phyloP scores from a whole-genome alignment of 148 eudicot genomes.

The Heliosperma pusillum region DNA sequence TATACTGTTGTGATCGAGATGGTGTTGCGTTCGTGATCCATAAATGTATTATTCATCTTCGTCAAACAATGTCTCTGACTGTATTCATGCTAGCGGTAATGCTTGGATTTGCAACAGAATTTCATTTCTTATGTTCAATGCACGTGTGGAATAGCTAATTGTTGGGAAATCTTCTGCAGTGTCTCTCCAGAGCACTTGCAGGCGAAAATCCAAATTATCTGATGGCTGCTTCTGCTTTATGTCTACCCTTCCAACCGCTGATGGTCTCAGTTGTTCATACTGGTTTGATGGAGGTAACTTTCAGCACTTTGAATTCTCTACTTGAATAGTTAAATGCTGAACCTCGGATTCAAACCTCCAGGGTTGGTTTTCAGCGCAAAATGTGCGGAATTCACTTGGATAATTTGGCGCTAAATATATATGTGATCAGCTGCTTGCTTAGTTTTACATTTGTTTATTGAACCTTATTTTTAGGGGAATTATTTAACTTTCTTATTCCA shows the following conservation, averaged over 20 bases:
- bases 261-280: slow-evolving; percentile 97
- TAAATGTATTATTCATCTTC: not conserved
- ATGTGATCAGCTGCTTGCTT: not conserved
- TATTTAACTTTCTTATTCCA: not conserved
- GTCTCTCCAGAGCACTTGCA: slow-evolving; percentile 78
- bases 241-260: slow-evolving; percentile 83
- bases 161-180: slow-evolving; percentile 39
- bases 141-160: slow-evolving; percentile 7
- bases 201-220: slow-evolving; percentile 75
- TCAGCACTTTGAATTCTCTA: not conserved
- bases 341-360: not conserved
- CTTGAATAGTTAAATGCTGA: not conserved
- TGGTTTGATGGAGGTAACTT: slow-evolving; percentile 93
- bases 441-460: not conserved
- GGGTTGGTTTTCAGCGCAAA: not conserved
- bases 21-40: not conserved
- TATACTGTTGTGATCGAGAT: not conserved
- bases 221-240: slow-evolving; percentile 90
- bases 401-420: not conserved
- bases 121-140: not conserved
- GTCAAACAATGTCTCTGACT: not conserved
- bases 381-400: not conserved
- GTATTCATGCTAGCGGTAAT: not conserved
- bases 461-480: not conserved
- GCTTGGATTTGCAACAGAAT: slow-evolving; percentile 1